Evolutionary conservation across 1,284 basidiomycete genomes (phyloP), one percentile per base, ranked within the genome.

Genomic region (Phellinidium pouzarii): DNA sequence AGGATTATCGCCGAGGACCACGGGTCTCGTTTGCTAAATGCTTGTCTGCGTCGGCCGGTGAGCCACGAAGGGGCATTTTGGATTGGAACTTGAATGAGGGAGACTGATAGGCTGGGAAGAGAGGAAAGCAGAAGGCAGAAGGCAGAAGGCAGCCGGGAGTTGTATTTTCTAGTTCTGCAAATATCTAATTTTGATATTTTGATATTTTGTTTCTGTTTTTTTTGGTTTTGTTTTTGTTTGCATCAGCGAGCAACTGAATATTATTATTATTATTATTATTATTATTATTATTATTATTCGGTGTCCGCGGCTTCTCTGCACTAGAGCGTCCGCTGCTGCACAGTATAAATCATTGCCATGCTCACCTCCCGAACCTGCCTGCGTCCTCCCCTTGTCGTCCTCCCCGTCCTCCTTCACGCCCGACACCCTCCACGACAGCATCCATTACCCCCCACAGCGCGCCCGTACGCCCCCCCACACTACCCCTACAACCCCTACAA

Each of bases 1-100:
- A 22, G 12, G 27, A 11, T 20, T 42, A 50, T 50, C 48, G 38
- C 48, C 48, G 48, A 50, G 48, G 48, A 31, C n/a, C 14, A n/a
- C 48, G n/a, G 37, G 48, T 23, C 46, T 26, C n/a, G 37, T 37
- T 48, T 48, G 29, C 46, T 48, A 23, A 48, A 36, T 48, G 8
- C 25, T 22, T 23, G n/a, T 37, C 23, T 36, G 23, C 5, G 5
- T 22, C n/a, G 14, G 46, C n/a, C n/a, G n/a, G n/a, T n/a, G n/a
- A n/a, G n/a, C n/a, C n/a, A n/a, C n/a, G n/a, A n/a, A n/a, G n/a
- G n/a, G n/a, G n/a, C n/a, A n/a, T n/a, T n/a, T n/a, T n/a, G n/a
- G n/a, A n/a, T n/a, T n/a, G n/a, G n/a, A n/a, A n/a, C n/a, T n/a
- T n/a, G n/a, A n/a, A n/a, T n/a, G n/a, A n/a, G n/a, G n/a, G n/a